Evolutionary conservation across 1,284 basidiomycete species (phyloP), one percentile per base, ranked within the genome.

Genomic region (Mycena citricolor): DNA sequence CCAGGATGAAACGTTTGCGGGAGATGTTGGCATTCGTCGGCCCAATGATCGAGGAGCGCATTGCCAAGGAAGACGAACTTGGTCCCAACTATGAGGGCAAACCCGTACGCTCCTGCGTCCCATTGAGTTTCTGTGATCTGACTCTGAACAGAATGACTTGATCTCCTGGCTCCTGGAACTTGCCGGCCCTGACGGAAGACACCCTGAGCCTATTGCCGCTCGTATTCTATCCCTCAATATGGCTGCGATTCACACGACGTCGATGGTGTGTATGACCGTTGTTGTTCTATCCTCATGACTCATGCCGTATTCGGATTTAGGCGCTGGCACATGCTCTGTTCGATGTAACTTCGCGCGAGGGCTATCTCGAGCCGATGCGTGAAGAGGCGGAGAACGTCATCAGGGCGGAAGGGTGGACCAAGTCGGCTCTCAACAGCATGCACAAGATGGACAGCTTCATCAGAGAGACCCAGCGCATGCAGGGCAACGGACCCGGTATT

Each of bases 381-480:
- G 60, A 67, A 28, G 70, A 73, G 41, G 54, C 69, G 1, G 58
- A 63, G 30, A 21, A 41, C 1, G 47, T 64, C 10, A 45, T 67
- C 14, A 40, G 41, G 14, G 51, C 60, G 22, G 57, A 66, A 12
- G 68, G 69, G 1, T 71, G 67, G 67, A 66, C 64, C 10, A 66
- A 65, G 44, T 47, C 39, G 2, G 61, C 63, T 1, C 47, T 71
- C 43, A 53, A 49, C 17, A 64, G 59, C 30, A 63, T 70, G 65
- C 54, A 53, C 40, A 66, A 65, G 42, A 34, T 68, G 6, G 68
- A 71, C 47, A 71, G 68, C 44, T 66, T 69, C 49, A 28, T 70
- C 39, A 59, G 61, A 42, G 67, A 69, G 40, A 58, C 57, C 2
- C 59, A 63, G 50, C 54, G 68, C 1, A 32, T 58, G 33, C 58